Evolutionary conservation across 2,329 filamentous ascomycete species (phyloP).

Genomic region (Coniochaeta prunicola): DNA sequence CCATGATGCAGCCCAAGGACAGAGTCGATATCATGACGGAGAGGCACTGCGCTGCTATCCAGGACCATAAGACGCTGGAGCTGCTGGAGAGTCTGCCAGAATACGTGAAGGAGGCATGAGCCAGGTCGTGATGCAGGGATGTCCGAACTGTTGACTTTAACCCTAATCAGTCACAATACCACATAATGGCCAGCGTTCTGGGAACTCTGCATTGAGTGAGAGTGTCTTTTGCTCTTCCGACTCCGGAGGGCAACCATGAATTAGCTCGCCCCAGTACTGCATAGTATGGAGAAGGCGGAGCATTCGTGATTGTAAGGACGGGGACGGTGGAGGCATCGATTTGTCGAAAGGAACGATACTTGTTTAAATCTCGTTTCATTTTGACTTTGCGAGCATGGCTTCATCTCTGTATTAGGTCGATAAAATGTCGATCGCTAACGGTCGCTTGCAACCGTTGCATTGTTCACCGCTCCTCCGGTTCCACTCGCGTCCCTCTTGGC

Average conservation of each 20-base stretch:
- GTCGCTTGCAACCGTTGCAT: background rate
- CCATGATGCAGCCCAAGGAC: constrained; percentile 25
- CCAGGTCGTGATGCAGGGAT: background rate
- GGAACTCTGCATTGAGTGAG: too few relatives aligned
- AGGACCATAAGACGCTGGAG: constrained; percentile 24
- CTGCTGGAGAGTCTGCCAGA: constrained; percentile 16
- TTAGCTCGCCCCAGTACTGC: too few relatives aligned
- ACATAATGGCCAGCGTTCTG: too few relatives aligned
- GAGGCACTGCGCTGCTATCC: constrained; percentile 23
- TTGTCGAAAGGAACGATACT: background rate
- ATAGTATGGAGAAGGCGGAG: too few relatives aligned
- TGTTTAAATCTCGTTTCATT: background rate
- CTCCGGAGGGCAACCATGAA: background rate
- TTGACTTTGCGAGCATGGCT: background rate
- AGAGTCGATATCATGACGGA: constrained; percentile 22
- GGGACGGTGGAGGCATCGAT: too few relatives aligned
- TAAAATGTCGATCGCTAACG: background rate
- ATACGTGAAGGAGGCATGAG: background rate
- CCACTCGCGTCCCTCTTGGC: background rate
- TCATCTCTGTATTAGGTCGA: background rate
- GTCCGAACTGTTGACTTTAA: background rate
- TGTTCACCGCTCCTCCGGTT: background rate
- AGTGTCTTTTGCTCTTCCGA: too few relatives aligned
- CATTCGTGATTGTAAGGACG: too few relatives aligned
- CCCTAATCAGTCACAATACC: background rate